Base-by-base conservation (phyloP, 805 yeast species). In the Isabelozyma heimii region DNA sequence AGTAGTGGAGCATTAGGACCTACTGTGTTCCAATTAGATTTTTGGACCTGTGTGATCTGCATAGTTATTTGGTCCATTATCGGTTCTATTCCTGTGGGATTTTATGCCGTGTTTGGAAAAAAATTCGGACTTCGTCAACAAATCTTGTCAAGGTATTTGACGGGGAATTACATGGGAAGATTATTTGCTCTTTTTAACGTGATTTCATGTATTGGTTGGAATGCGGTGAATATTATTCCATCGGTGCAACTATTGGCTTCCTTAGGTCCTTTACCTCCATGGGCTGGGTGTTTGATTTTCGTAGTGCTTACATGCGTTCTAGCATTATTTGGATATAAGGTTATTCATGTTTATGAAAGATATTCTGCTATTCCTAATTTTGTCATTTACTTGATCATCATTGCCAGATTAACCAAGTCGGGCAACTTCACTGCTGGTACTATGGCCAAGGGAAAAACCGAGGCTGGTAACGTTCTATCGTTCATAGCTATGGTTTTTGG, bases 121-220 rank as follows among this genome's bases (percentile, higher is more conserved):
- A 67, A 62, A 48, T 62, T 69, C 51, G 77, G 77, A n/a, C 63
- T 72, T 50, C 65, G 77, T 51, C 72, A 67, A 50, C 65, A 64
- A 49, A 58, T 67, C 35, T 51, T 67, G 40, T 60, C 67, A 13
- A 58, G 69, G 27, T 67, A 59, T 47, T 62, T 66, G 42, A 64
- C 67, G 2, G 72, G 72, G 9, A 62, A 62, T 43, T 49, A 61
- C 42, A 61, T 65, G 60, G 69, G 69, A 8, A 55, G 69, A 45
- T 43, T 62, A 7, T 65, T 65, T 51, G 65, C 69, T 5, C 43
- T 61, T 5, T 59, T 66, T 45, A 61, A 61, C 42, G 61, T 62
- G 14, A 60, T 65, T 33, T 52, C 62, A n/a, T 65, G 70, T 47
- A 52, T 67, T 39, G 71, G 71, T 10, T 67, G 73, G 72, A 65